Conservation (phyloP, 768 basidiomycete genomes). For the Leucosporidium yakuticum region DNA sequence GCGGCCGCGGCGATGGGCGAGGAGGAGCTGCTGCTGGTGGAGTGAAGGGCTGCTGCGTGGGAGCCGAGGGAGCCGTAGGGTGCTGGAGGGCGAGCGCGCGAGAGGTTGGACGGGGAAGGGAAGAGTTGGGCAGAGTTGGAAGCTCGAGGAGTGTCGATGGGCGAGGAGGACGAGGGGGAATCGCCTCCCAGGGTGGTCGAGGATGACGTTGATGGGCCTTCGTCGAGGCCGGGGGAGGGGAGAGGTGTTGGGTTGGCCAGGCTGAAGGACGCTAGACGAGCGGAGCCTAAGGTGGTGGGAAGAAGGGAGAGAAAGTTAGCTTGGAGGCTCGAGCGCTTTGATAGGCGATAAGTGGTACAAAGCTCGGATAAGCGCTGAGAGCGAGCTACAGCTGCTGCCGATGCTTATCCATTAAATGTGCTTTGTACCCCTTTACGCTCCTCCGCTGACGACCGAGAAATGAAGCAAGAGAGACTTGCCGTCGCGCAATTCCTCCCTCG, state of each 20-base stretch:
- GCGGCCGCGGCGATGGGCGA: slow-evolving; percentile 2
- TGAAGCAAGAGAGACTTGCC: slow-evolving; percentile 9
- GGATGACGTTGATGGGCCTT: background rate
- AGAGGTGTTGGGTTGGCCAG: slow-evolving; percentile 3
- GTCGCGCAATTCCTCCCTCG: slow-evolving; percentile 31
- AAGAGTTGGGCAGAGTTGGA: background rate
- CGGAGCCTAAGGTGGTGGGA: slow-evolving; percentile 16
- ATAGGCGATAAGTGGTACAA: no score
- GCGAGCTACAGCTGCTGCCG: background rate
- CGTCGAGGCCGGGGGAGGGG: background rate
- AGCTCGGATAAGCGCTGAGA: no score
- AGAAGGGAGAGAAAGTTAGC: background rate
- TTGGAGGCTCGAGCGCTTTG: no score
- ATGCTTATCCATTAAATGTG: background rate
- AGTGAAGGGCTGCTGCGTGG: no score
- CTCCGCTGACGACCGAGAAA: background rate
- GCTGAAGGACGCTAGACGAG: slow-evolving; percentile 26
- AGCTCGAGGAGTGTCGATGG: background rate
- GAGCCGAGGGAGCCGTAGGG: no score
- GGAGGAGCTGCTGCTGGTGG: no score
- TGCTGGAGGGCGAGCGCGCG: slow-evolving; percentile 9
- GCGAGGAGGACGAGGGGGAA: background rate
- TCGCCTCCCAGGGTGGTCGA: background rate
- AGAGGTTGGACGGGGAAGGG: slow-evolving; percentile 13
- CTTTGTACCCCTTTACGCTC: background rate